These are phyloP conservation scores for Eucalyptus marginata DNA, from an alignment of 345 rosid genomes.

Conservation along the genomic window DNA sequence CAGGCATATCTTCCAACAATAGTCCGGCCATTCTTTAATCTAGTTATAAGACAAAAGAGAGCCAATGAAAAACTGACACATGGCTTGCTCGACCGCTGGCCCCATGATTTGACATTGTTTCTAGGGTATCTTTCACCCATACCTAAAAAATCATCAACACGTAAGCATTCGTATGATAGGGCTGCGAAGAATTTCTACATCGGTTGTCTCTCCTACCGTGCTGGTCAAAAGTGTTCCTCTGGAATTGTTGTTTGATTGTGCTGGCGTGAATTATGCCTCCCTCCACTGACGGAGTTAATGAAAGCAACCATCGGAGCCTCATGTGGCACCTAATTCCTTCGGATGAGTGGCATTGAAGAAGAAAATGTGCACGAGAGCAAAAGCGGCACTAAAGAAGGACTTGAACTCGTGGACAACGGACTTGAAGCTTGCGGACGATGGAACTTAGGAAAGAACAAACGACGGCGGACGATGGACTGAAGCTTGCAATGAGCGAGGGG, in stretches of 20 bases:
- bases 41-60: too few species aligned
- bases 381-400: too few species aligned
- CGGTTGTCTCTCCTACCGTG: neutral
- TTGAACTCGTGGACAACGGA: too few species aligned
- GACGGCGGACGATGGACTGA: neutral
- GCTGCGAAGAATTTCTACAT: neutral
- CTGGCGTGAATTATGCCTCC: neutral
- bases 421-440: neutral
- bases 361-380: neutral
- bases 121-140: neutral
- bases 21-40: too few species aligned
- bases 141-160: neutral
- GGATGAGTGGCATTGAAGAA: neutral
- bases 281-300: neutral
- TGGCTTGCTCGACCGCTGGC: too few species aligned
- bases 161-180: neutral
- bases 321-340: neutral
- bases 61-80: too few species aligned
- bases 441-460: neutral
- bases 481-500: accelerated
- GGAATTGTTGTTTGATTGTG: neutral
- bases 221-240: neutral
- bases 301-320: neutral
- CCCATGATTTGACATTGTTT: too few species aligned
- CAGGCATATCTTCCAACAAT: too few species aligned